Evolutionary conservation across 1,139 yeast species (phyloP), one percentile per base, ranked within the genome.

Genomic region (Debaryomycetaceae sp.): DNA sequence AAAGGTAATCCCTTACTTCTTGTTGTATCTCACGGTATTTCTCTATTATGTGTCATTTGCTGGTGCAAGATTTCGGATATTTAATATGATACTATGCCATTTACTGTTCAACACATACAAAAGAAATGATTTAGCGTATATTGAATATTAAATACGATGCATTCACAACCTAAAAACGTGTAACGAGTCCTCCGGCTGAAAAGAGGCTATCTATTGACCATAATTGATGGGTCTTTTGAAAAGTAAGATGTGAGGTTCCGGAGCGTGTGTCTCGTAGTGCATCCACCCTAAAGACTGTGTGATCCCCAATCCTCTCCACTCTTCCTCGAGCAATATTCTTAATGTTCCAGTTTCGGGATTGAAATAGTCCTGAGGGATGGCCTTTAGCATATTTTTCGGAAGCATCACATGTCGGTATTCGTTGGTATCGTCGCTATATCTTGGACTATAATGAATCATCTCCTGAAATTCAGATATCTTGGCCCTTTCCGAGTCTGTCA

Each of bases 221-320:
- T 63, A 65, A 49, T 67, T 69, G 41, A 64, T 67, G 41, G 83
- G 78, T 54, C 88, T 72, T 60, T 91, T 92, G 71, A 94, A 94
- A 48, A 94, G 73, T 47, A 94, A 70, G 46, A 94, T 92, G 59
- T 94, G 98, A 19, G 99, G 99, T 62, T 94, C 99, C 29, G 98
- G 99, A 0, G 97, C 82, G 63, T 94, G 99, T 38, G 96, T 91
- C 58, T 92, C 99, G 59, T 92, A 94, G 63, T 94, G 98, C 38
- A 79, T 94, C 99, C 99, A 94, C 1, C 99, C 99, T 45, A 94
- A 73, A 35, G 96, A 87, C 63, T 92, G 99, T 8, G 98, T 94
- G 55, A 94, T 89, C 4, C 99, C 99, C 41, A 94, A 72, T 2
- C 98, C 98, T 62, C 99, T 77, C 99, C 99, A 94, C 64, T 94